Conservation (phyloP, 1,284 basidiomycete genomes). For the Ceratobasidium papillatum region DNA sequence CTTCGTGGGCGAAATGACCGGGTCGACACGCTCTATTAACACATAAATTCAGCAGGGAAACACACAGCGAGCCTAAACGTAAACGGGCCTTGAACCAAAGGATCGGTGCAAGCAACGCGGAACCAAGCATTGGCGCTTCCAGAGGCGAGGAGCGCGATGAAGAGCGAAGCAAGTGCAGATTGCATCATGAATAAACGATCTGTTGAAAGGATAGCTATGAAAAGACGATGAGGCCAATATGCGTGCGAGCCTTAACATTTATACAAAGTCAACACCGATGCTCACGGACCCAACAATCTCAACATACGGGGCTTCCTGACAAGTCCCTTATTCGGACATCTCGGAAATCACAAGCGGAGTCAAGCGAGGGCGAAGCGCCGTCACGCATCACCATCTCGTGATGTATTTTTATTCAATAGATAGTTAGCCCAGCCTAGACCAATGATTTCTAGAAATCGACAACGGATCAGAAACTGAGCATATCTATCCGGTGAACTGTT, state of each 20-base stretch:
- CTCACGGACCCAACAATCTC: background rate
- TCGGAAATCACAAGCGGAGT: background rate
- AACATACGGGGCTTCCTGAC: background rate
- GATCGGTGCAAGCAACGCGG: too few relatives aligned
- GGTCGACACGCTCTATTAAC: constrained; percentile 55
- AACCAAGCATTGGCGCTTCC: constrained; percentile 54
- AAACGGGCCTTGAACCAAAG: constrained; percentile 50
- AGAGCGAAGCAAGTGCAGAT: constrained; percentile 1
- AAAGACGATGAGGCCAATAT: background rate
- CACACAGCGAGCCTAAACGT: background rate
- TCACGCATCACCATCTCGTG: background rate
- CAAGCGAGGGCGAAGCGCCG: constrained; percentile 4
- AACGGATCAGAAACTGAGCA: background rate
- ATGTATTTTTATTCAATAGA: background rate
- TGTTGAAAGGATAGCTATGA: background rate
- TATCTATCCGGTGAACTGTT: background rate
- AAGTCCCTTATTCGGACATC: constrained; percentile 2
- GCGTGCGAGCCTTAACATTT: background rate
- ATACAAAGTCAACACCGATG: background rate
- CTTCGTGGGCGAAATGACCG: constrained; percentile 56
- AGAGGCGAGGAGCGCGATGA: constrained; percentile 44
- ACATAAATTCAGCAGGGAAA: background rate
- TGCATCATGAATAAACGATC: too few relatives aligned
- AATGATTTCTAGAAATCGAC: background rate
- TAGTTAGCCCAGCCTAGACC: background rate